Percentiles rank a stretch among this genome's conserved stretches.
These are phyloP conservation scores for Berkeleyomyces rouxiae DNA, from an alignment of 2,329 filamentous ascomycete species.

Conservation along the genomic window DNA sequence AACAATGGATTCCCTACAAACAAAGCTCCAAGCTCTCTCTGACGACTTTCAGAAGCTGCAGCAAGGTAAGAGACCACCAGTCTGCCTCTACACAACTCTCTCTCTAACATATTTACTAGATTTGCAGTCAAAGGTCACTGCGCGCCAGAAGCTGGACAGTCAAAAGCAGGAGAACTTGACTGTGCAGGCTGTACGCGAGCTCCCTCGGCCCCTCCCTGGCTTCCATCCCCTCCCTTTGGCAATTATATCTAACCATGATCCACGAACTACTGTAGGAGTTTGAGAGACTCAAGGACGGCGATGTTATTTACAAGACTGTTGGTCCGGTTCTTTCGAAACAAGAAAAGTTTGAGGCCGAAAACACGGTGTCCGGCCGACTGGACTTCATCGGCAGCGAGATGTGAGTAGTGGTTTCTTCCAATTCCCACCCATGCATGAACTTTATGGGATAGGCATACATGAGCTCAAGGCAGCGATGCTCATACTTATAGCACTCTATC, in stretches of 20 bases:
- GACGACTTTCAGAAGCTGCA: conserved; percentile 82
- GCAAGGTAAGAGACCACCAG: conserved; percentile 42
- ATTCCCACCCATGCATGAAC: too few species aligned
- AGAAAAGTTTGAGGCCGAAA: conserved; percentile 75
- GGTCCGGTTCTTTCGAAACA: conserved; percentile 90
- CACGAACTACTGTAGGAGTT: conserved; percentile 49
- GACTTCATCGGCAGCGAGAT: conserved; percentile 92
- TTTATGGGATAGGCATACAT: too few species aligned
- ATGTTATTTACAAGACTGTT: conserved; percentile 90
- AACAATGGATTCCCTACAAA: conserved; percentile 57
- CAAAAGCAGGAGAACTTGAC: conserved; percentile 86
- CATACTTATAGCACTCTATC: too few species aligned
- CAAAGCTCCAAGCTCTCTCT: conserved; percentile 62
- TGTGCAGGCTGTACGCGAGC: conserved; percentile 54
- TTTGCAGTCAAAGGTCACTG: conserved; percentile 56
- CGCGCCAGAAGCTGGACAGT: conserved; percentile 80
- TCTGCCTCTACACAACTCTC: not conserved
- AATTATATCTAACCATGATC: not conserved
- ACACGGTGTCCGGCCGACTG: conserved; percentile 76
- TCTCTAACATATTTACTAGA: conserved; percentile 35
- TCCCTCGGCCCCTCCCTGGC: not conserved
- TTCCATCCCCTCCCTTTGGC: too few species aligned
- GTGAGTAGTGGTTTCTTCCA: conserved; percentile 32
- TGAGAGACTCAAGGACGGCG: conserved; percentile 55
- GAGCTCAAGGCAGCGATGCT: too few species aligned